phyloP scores from a whole-genome alignment of 1,284 basidiomycete species.

The Ceratobasidium sp. region DNA sequence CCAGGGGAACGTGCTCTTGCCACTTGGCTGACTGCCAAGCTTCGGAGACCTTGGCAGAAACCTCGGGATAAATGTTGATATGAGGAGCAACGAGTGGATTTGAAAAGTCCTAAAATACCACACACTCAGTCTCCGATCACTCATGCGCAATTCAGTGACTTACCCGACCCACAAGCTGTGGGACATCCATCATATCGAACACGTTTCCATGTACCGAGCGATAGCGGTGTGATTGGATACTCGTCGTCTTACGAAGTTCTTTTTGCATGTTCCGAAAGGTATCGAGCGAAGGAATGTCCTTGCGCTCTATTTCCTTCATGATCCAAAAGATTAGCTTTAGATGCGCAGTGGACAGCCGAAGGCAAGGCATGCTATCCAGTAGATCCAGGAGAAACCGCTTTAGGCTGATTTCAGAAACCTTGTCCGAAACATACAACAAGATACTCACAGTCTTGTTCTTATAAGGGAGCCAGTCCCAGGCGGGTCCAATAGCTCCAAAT shows the following conservation, averaged over 20 bases:
- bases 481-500: background rate
- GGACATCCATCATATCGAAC: slow-evolving; percentile 52
- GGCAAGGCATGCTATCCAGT: slow-evolving; percentile 50
- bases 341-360: slow-evolving; percentile 53
- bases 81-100: too few relatives aligned
- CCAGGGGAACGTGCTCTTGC: slow-evolving; percentile 47
- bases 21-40: slow-evolving; percentile 52
- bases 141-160: background rate
- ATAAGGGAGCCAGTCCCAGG: too few relatives aligned
- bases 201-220: slow-evolving; percentile 55
- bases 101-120: too few relatives aligned
- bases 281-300: slow-evolving; percentile 56
- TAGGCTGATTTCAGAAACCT: background rate
- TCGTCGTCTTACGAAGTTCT: slow-evolving; percentile 48
- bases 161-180: slow-evolving; percentile 49
- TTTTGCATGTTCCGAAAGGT: slow-evolving; percentile 54
- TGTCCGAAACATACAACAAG: too few relatives aligned
- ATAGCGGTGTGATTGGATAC: slow-evolving; percentile 52
- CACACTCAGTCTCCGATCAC: background rate
- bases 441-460: too few relatives aligned
- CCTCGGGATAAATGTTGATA: background rate
- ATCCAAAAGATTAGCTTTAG: slow-evolving; percentile 57
- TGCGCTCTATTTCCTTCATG: slow-evolving; percentile 53
- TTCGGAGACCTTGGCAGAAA: slow-evolving; percentile 56
- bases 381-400: slow-evolving; percentile 52